Percentiles rank a stretch among this genome's conserved stretches.
phyloP scores from a whole-genome alignment of 2,329 filamentous ascomycete species.

The Venturia nashicola region DNA sequence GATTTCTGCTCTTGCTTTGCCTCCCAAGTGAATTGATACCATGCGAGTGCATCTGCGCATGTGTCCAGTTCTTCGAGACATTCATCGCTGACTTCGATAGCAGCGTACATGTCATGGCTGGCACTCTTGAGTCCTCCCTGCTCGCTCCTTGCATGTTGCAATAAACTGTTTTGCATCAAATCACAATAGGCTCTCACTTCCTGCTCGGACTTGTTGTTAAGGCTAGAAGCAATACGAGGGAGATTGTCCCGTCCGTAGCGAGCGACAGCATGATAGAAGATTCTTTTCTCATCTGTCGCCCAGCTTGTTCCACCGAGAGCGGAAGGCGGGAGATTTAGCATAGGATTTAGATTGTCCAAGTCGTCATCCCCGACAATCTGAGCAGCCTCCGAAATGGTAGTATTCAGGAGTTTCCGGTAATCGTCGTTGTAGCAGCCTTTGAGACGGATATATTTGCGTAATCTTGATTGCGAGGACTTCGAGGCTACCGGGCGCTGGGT shows the following conservation, averaged over 20 bases:
- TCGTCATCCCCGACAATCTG: background rate
- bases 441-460: constrained; percentile 17
- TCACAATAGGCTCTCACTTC: constrained; percentile 62
- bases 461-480: background rate
- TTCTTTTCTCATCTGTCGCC: constrained; percentile 57
- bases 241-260: constrained; percentile 53
- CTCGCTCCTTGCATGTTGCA: constrained; percentile 27
- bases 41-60: constrained; percentile 53
- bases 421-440: constrained; percentile 34
- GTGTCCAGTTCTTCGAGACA: constrained; percentile 55
- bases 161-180: constrained; percentile 42
- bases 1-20: constrained; percentile 44
- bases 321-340: constrained; percentile 21
- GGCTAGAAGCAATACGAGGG: constrained; percentile 44
- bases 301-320: constrained; percentile 62
- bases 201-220: constrained; percentile 56
- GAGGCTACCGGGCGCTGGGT: background rate
- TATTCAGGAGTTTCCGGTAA: constrained; percentile 24
- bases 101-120: constrained; percentile 52
- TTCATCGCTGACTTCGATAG: constrained; percentile 55
- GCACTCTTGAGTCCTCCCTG: constrained; percentile 25
- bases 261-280: constrained; percentile 54
- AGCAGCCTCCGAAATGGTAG: constrained; percentile 15
- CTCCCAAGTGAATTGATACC: constrained; percentile 53
- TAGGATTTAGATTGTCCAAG: background rate